Conservation (phyloP, 441 rosid species). For the Jatropha podagrica region DNA sequence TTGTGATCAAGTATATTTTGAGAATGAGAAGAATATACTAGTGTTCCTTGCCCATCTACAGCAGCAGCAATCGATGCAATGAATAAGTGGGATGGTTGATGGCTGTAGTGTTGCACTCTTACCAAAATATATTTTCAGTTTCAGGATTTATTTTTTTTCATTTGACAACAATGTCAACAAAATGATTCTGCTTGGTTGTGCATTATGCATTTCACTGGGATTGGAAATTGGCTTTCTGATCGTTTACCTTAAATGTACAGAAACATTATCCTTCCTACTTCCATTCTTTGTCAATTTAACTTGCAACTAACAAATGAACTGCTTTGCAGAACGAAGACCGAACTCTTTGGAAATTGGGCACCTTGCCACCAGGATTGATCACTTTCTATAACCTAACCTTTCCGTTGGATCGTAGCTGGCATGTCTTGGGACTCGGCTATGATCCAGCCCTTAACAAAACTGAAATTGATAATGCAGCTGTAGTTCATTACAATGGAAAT, state of each 20-base stretch:
- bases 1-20: no score
- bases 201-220: not conserved
- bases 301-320: constrained; percentile 20
- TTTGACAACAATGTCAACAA: not conserved
- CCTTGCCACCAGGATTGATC: constrained; percentile 93
- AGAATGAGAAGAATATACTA: no score
- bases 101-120: not conserved
- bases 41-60: no score
- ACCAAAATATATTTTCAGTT: not conserved
- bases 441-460: constrained; percentile 95
- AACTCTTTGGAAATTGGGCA: constrained; percentile 95
- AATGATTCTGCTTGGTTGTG: not conserved
- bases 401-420: constrained; percentile 83
- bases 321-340: constrained; percentile 87
- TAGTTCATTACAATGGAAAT: constrained; percentile 92
- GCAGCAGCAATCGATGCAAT: no score
- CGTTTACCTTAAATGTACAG: not conserved
- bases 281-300: not conserved
- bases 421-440: constrained; percentile 87
- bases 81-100: no score
- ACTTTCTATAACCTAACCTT: constrained; percentile 90
- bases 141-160: no score
- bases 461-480: constrained; percentile 79
- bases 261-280: not conserved
- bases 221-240: not conserved